Evolutionary conservation across 257 asterid genomes (phyloP).

Genomic region (Solanum chmielewskii): DNA sequence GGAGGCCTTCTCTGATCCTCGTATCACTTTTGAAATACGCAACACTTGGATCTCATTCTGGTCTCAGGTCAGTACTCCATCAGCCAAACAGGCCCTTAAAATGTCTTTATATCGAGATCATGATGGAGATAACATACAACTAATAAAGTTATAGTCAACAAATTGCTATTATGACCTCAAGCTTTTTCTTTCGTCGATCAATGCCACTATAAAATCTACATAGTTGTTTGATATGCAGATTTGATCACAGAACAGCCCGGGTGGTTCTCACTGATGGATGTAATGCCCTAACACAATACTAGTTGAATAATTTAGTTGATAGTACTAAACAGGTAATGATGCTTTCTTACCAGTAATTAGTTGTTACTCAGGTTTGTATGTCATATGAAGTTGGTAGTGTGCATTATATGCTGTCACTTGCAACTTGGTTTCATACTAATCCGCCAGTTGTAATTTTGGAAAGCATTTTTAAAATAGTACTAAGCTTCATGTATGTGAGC

Average conservation of each 20-base stretch:
- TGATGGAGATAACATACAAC: not conserved
- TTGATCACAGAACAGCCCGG: constrained; percentile 56
- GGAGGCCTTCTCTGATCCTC: too few relatives aligned
- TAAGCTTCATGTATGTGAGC: not conserved
- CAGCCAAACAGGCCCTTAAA: too few relatives aligned
- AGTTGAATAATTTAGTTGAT: constrained; percentile 79
- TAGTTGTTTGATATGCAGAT: not conserved
- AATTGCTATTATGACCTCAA: not conserved
- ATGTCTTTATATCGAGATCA: not conserved
- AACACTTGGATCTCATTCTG: too few relatives aligned
- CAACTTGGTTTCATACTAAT: not conserved
- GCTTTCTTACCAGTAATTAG: constrained; percentile 7
- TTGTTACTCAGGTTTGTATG: not conserved
- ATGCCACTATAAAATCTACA: not conserved
- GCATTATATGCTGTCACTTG: not conserved
- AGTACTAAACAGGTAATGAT: constrained; percentile 80
- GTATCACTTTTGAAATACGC: too few relatives aligned
- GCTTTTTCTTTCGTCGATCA: not conserved
- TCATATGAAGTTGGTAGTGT: not conserved
- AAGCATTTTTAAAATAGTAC: not conserved
- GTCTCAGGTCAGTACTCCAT: too few relatives aligned
- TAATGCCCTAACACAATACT: constrained; percentile 69
- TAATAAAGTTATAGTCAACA: not conserved
- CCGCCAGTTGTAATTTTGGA: not conserved
- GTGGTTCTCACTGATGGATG: constrained; percentile 71